Evolutionary conservation across 2,329 filamentous ascomycete genomes (phyloP).

Genomic region (Aaosphaeria pasadenensis): DNA sequence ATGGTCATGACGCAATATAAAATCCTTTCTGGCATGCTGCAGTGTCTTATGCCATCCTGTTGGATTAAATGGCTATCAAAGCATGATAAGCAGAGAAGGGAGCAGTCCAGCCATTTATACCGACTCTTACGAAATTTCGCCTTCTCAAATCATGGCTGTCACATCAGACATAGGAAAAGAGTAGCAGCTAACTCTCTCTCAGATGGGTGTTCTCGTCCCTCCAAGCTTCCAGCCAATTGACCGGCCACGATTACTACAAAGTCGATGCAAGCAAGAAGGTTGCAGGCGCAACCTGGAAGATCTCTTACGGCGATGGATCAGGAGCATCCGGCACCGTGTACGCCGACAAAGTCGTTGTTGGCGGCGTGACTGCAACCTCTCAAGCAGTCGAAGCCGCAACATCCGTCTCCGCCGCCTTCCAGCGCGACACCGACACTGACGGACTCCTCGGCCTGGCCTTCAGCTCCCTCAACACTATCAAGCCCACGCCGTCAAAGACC

Average conservation of each 20-base stretch:
- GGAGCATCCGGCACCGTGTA: constrained; percentile 64
- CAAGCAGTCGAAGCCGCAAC: constrained; percentile 67
- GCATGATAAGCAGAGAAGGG: too few species aligned
- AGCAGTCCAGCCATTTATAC: too few species aligned
- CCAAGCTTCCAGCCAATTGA: constrained; percentile 48
- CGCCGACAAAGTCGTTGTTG: constrained; percentile 62
- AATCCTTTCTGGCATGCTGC: too few species aligned
- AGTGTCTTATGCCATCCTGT: too few species aligned
- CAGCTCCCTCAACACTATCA: constrained; percentile 57
- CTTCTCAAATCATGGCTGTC: background rate
- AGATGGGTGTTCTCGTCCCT: constrained; percentile 67
- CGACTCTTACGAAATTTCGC: too few species aligned
- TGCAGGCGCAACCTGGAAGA: constrained; percentile 54
- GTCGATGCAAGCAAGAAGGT: constrained; percentile 47
- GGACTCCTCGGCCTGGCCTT: constrained; percentile 61
- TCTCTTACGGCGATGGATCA: constrained; percentile 65
- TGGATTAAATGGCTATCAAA: too few species aligned
- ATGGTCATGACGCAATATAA: too few species aligned
- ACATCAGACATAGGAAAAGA: background rate
- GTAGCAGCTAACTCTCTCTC: constrained; percentile 13
- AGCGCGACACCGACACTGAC: constrained; percentile 52
- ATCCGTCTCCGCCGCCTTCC: constrained; percentile 54
- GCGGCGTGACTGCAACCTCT: constrained; percentile 54
- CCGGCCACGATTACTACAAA: constrained; percentile 58
- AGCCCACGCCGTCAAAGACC: constrained; percentile 51